Percentiles rank a stretch among this genome's conserved stretches.
Conservation (phyloP, 257 asterid species). For the Plantago ovata region DNA sequence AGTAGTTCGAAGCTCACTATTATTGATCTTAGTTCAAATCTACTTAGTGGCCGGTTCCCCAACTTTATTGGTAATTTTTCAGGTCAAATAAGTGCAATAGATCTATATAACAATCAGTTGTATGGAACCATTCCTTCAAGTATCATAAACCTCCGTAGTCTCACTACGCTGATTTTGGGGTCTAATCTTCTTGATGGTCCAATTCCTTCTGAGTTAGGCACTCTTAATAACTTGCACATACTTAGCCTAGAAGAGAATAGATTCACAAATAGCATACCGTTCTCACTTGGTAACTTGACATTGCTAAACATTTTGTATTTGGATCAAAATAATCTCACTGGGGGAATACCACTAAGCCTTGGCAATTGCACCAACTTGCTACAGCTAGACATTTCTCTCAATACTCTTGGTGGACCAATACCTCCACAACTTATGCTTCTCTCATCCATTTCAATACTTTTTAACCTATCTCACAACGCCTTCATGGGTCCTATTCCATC, state of each 20-base stretch:
- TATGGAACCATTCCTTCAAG: neutral
- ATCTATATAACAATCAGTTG: neutral
- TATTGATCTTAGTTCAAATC: slow-evolving; percentile 21
- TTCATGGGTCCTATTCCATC: slow-evolving; percentile 2
- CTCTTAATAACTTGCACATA: neutral
- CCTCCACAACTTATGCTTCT: neutral
- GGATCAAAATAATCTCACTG: neutral
- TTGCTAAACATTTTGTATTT: neutral
- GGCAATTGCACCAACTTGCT: slow-evolving; percentile 6
- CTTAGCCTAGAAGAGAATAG: neutral
- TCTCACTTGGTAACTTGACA: neutral
- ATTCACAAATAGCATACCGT: neutral
- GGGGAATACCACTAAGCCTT: slow-evolving; percentile 1
- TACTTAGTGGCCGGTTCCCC: slow-evolving; percentile 32
- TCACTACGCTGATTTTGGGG: neutral
- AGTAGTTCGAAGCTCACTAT: slow-evolving; percentile 19
- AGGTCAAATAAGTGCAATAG: neutral
- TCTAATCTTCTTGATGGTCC: slow-evolving; percentile 2
- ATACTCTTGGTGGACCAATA: neutral
- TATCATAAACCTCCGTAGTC: neutral
- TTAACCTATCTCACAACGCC: too few species aligned
- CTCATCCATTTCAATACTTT: neutral
- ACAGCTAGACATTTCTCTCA: slow-evolving; percentile 23
- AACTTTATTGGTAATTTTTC: slow-evolving; percentile 2
- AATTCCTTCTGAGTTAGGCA: neutral